A percentile compares a stretch with the other conserved stretches of the same genome.
phyloP scores from a whole-genome alignment of 1,284 basidiomycete genomes.

The Cronartium ribicola region DNA sequence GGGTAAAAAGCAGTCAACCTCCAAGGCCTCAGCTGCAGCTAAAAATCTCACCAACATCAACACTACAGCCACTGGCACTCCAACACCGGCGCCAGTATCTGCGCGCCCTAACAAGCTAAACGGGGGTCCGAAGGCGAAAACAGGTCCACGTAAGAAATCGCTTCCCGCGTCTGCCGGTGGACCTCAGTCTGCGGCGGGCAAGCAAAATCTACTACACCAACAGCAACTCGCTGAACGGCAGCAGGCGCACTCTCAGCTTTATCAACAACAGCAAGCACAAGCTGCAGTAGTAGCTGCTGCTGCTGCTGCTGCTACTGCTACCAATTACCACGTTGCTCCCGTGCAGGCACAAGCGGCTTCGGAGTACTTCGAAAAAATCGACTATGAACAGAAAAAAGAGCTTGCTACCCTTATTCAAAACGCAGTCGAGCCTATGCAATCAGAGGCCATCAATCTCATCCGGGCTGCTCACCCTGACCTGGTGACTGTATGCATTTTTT shows the following conservation, averaged over 20 bases:
- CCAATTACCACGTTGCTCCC: background rate
- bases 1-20: slow-evolving; percentile 19
- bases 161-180: slow-evolving; percentile 1
- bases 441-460: slow-evolving; percentile 84
- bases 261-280: slow-evolving; percentile 11
- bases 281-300: background rate
- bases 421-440: slow-evolving; percentile 70
- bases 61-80: background rate
- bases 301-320: background rate
- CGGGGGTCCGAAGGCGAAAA: background rate
- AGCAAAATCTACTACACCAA: background rate
- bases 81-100: background rate
- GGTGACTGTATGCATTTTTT: slow-evolving; percentile 66
- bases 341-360: background rate
- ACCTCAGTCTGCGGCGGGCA: background rate
- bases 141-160: slow-evolving; percentile 3
- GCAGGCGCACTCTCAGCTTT: background rate
- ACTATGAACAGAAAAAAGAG: slow-evolving; percentile 93
- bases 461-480: slow-evolving; percentile 71
- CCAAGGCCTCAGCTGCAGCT: slow-evolving; percentile 1
- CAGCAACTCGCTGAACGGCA: slow-evolving; percentile 8
- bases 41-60: slow-evolving; percentile 22
- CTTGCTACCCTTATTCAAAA: slow-evolving; percentile 82
- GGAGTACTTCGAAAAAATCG: slow-evolving; percentile 65
- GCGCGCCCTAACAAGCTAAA: background rate